Percentiles rank a stretch among this genome's conserved stretches.
Evolutionary conservation across 495 filamentous ascomycete species (phyloP).

Genomic region (Penicillium soppii): DNA sequence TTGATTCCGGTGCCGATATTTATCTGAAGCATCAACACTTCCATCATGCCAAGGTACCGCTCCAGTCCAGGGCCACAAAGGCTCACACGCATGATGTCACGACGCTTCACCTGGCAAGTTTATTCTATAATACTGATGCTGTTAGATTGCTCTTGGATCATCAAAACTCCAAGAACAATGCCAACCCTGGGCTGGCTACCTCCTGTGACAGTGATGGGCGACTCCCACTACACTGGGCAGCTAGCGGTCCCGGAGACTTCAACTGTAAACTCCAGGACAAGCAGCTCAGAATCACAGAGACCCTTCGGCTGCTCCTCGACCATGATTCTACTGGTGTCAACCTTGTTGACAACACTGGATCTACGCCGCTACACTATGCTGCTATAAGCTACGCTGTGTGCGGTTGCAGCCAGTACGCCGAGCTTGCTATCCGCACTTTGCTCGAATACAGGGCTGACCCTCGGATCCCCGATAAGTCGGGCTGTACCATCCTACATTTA

Average conservation of each 20-base stretch:
- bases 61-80: neutral
- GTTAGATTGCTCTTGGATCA: neutral
- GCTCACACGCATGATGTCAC: neutral
- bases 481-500: slow-evolving; percentile 6
- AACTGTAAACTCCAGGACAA: slow-evolving; percentile 5
- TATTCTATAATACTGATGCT: neutral
- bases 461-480: neutral
- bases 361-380: slow-evolving; percentile 1
- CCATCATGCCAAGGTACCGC: neutral
- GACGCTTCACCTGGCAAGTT: neutral
- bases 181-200: neutral
- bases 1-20: slow-evolving; percentile 2
- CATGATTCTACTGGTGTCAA: slow-evolving; percentile 8
- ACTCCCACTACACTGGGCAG: slow-evolving; percentile 15
- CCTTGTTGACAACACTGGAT: slow-evolving; percentile 4
- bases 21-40: neutral
- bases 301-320: slow-evolving; percentile 7
- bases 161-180: neutral
- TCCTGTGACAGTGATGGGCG: slow-evolving; percentile 9
- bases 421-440: slow-evolving; percentile 3
- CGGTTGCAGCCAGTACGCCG: slow-evolving; percentile 2
- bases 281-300: slow-evolving; percentile 1
- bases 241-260: neutral
- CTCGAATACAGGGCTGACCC: slow-evolving; percentile 12
- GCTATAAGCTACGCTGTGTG: neutral